phyloP scores from a whole-genome alignment of 345 rosid species.

The Adansonia digitata region DNA sequence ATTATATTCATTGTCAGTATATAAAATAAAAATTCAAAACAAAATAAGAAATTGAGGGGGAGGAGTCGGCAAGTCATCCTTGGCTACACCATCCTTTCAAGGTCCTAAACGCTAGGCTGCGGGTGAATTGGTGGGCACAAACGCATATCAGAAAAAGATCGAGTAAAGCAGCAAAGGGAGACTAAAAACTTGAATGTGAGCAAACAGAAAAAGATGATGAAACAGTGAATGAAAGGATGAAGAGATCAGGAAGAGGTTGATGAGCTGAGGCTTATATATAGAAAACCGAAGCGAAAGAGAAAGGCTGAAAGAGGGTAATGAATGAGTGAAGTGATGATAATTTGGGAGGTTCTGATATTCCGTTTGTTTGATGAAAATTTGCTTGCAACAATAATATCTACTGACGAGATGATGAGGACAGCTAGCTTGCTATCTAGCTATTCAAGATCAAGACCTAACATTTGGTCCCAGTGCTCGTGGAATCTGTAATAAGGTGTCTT shows the following conservation, averaged over 20 bases:
- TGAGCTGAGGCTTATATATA: neutral
- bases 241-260: neutral
- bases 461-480: neutral
- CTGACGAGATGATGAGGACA: neutral
- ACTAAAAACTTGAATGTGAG: no score
- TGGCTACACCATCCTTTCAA: conserved; percentile 42
- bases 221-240: neutral
- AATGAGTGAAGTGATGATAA: no score
- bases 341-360: neutral
- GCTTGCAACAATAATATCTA: neutral
- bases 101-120: conserved; percentile 28
- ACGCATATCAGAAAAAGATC: neutral
- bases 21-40: no score
- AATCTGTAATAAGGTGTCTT: neutral
- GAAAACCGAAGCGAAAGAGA: neutral
- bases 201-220: neutral
- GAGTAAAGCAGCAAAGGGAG: no score
- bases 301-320: neutral
- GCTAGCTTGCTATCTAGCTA: no score
- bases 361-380: neutral
- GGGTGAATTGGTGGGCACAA: neutral
- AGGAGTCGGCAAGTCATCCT: conserved; percentile 56
- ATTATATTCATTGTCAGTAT: no score
- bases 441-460: neutral
- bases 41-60: neutral